Evolutionary conservation across 2,329 filamentous ascomycete species (phyloP), one percentile per base, ranked within the genome.

Genomic region (Shiraia sp.): DNA sequence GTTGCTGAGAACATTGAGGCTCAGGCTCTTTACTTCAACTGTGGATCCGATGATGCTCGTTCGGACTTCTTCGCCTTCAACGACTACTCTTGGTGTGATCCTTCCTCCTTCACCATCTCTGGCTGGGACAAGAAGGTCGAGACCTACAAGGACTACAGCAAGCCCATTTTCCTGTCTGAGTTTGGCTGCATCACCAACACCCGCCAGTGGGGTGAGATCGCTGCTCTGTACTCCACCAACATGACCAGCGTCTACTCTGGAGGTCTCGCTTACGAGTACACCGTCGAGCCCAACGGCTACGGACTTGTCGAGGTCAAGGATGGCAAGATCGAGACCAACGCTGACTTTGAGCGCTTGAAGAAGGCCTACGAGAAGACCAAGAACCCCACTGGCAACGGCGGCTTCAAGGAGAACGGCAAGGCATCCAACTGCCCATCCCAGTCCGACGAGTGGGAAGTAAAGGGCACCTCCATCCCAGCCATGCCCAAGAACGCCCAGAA

Each of bases 221-320:
- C 72, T 27, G 77, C 91, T 32, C 77, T 99, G 41, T 97, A 96
- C 85, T 81, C 75, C 69, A 73, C 72, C 12, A 70, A 96, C 46
- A 97, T 97, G 92, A 90, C 87, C 8, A 53, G 71, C 13, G 90
- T 96, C 62, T 97, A 96, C 81, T 96, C 91, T 27, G 92, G 93
- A 62, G 93, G 93, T 68, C 81, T 99, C 28, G 87, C 95, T 68
- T 97, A 96, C 75, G 92, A 97, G 73, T 99, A 96, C 77, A 86
- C 87, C 10, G 75, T 86, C 58, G 67, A 70, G 55, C 58, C 59
- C 32, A 69, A 86, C 73, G 78, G 83, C 33, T 97, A 83, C 71
- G 92, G 91, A 57, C 85, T 95, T 49, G 90, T 91, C 63, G 73
- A 81, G 42, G 75, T 93, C 62, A 42, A 32, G 22, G 78, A 78